Base-by-base conservation (phyloP, 768 basidiomycete genomes). In the Mycena rebaudengoi region DNA sequence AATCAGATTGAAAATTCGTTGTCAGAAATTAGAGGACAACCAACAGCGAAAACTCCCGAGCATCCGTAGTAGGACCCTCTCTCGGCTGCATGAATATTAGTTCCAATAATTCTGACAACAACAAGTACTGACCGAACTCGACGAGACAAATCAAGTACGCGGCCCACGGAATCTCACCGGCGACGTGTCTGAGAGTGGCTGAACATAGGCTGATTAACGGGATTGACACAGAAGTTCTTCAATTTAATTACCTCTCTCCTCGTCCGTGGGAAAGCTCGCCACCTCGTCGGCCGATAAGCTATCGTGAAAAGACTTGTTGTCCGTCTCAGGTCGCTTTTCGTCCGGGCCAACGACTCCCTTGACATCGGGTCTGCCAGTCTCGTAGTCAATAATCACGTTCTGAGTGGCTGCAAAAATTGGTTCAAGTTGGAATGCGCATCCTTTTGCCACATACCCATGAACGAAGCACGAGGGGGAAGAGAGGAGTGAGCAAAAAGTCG, bases 31-130 rank as follows among this genome's bases (percentile, higher is more conserved):
- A 26, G 20, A 12, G 8, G 4, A 49, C 10, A 10, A 35, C 49
- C 37, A 30, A 50, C 49, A 12, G 32, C 23, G 32, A 61, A 53
- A 46, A 61, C 60, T 2, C 51, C 51, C 2, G 18, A 43, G 28
- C 54, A 61, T 5, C 60, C 65, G 14, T 66, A 66, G 33, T 66
- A 66, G 10, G 65, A 65, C 10, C 59, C 65, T 40, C 60, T 50
- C 28, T 65, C 56, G 5, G 63, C 46, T 46, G 23, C 32, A 48
- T 21, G 14, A 30, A 28, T n/a, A 39, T 32, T 33, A 7, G 26
- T 32, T 32, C 20, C 44, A 37, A n/a, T n/a, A n/a, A n/a, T n/a
- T n/a, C 8, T n/a, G 30, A 30, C 16, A 39, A 4, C 32, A 4
- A 28, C 12, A 8, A 26, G 29, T 11, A 39, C 57, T 7, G n/a